phyloP scores from a whole-genome alignment of 2,329 filamentous ascomycete genomes.

The Aureobasidium vineae region DNA sequence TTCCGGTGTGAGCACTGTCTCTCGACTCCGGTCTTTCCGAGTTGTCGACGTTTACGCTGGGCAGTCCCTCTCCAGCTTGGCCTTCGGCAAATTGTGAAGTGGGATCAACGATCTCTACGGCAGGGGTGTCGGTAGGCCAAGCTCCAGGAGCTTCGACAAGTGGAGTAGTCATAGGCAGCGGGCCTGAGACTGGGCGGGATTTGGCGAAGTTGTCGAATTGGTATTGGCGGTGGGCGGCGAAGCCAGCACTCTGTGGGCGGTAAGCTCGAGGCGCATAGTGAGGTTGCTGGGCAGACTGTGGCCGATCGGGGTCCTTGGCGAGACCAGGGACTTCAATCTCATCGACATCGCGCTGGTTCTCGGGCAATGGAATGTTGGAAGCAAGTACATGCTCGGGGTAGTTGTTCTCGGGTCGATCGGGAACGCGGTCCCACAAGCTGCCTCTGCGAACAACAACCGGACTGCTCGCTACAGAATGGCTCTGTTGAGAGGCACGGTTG shows the following conservation, averaged over 20 bases:
- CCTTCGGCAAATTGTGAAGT: background rate
- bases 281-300: constrained; percentile 36
- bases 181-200: constrained; percentile 8
- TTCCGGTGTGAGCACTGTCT: constrained; percentile 12
- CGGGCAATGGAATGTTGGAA: constrained; percentile 66
- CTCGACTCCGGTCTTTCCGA: constrained; percentile 9
- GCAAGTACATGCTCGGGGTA: constrained; percentile 46
- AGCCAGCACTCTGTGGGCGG: constrained; percentile 13
- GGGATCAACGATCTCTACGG: background rate
- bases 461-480: constrained; percentile 2
- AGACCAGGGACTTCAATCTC: constrained; percentile 80
- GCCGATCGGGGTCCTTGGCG: constrained; percentile 61
- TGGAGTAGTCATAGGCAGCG: constrained; percentile 14
- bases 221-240: background rate
- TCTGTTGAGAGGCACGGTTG: constrained; percentile 11
- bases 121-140: constrained; percentile 16
- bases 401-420: constrained; percentile 42
- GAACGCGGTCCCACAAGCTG: constrained; percentile 12
- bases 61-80: constrained; percentile 4
- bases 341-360: constrained; percentile 65
- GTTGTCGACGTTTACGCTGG: background rate
- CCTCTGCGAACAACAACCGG: constrained; percentile 12
- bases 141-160: constrained; percentile 23
- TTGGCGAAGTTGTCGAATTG: background rate
- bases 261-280: constrained; percentile 31